A percentile compares a stretch with the other conserved stretches of the same genome.
Conservation (phyloP, 345 rosid species). For the Raphanus raphanistrum region DNA sequence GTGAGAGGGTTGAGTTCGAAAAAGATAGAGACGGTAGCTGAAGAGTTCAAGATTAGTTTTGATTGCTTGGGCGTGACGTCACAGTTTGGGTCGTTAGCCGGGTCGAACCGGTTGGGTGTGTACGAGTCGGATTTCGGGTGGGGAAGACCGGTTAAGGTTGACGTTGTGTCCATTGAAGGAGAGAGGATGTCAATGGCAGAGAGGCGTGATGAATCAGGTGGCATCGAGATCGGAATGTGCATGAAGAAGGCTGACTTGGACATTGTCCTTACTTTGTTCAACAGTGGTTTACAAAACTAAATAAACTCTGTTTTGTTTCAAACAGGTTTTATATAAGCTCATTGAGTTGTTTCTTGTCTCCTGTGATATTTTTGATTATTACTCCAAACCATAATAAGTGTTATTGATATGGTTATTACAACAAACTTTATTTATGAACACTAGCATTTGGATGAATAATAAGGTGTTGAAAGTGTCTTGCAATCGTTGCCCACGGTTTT, state of each 20-base stretch:
- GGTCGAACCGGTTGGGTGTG: slow-evolving; percentile 31
- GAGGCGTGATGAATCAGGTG: slow-evolving; percentile 30
- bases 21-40: neutral
- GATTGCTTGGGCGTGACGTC: neutral
- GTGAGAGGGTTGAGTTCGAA: slow-evolving; percentile 12
- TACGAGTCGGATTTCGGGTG: slow-evolving; percentile 37
- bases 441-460: neutral
- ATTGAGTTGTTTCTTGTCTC: neutral
- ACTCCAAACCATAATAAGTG: neutral
- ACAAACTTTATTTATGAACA: neutral
- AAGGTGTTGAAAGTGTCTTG: neutral
- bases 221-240: slow-evolving; percentile 35
- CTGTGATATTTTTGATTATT: neutral
- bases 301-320: neutral
- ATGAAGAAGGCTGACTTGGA: slow-evolving; percentile 23
- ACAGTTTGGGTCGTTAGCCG: slow-evolving; percentile 22
- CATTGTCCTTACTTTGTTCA: neutral
- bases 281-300: slow-evolving; percentile 6
- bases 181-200: slow-evolving; percentile 27
- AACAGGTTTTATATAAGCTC: neutral
- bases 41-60: neutral
- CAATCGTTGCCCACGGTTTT: neutral
- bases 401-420: neutral
- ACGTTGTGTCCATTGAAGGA: slow-evolving; percentile 1
- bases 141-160: slow-evolving; percentile 30